A percentile compares a stretch with the other conserved stretches of the same genome.
phyloP scores from a whole-genome alignment of 1,139 yeast species.

The Debaryomyces robertsiae region DNA sequence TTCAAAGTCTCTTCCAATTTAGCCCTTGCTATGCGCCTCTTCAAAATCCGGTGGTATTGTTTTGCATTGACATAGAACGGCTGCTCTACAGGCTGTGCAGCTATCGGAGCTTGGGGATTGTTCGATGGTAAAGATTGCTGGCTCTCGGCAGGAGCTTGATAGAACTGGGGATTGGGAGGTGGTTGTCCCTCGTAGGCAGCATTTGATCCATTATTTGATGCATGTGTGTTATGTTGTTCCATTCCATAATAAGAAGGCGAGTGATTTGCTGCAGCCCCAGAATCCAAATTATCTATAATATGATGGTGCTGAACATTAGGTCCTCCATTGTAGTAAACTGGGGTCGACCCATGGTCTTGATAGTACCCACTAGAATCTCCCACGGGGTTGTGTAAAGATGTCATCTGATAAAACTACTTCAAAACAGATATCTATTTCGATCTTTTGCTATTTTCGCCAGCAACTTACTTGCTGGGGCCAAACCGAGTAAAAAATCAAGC shows the following conservation, averaged over 20 bases:
- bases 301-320: constrained; percentile 14
- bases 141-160: constrained; percentile 12
- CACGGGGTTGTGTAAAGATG: constrained; percentile 38
- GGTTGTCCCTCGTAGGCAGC: constrained; percentile 14
- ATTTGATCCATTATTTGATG: constrained; percentile 3
- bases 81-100: constrained; percentile 55
- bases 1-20: constrained; percentile 85
- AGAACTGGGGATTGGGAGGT: constrained; percentile 12
- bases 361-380: constrained; percentile 30
- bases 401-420: constrained; percentile 21
- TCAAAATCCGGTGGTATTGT: constrained; percentile 92
- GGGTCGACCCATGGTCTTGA: constrained; percentile 30
- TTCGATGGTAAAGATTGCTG: constrained; percentile 14
- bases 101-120: constrained; percentile 13
- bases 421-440: too few species aligned
- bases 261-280: constrained; percentile 10
- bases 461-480: too few species aligned
- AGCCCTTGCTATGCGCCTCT: constrained; percentile 92
- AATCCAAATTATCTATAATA: constrained; percentile 11
- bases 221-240: constrained; percentile 10
- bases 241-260: constrained; percentile 14
- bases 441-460: too few species aligned
- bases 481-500: too few species aligned
- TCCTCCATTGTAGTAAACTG: constrained; percentile 29
- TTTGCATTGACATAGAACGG: constrained; percentile 98